These are phyloP conservation scores for Schizophyllum amplum DNA, from an alignment of 1,284 basidiomycete genomes.

Conservation along the genomic window DNA sequence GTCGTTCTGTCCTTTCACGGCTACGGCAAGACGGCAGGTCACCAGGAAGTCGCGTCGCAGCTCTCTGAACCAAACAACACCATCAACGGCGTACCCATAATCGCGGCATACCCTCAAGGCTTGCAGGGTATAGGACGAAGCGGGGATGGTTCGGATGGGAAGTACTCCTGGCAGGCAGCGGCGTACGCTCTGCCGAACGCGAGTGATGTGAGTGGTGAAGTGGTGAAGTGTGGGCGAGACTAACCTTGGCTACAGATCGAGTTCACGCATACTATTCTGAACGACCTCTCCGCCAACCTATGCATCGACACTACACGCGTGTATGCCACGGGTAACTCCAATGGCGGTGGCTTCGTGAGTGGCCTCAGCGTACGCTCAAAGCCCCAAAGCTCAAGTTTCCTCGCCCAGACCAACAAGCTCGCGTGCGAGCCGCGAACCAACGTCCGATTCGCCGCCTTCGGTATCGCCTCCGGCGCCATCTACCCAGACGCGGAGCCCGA, in stretches of 20 bases:
- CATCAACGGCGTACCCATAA: constrained; percentile 11
- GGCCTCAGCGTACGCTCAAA: neutral
- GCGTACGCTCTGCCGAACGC: constrained; percentile 14
- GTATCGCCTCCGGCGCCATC: constrained; percentile 14
- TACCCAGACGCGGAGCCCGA: constrained; percentile 11
- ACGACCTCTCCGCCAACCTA: constrained; percentile 11
- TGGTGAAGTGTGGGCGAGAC: neutral
- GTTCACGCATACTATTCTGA: constrained; percentile 12
- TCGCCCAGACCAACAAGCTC: constrained; percentile 14
- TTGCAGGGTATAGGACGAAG: constrained; percentile 13
- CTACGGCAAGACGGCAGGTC: constrained; percentile 5
- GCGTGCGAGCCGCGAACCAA: constrained; percentile 15
- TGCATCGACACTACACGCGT: constrained; percentile 15
- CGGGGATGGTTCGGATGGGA: constrained; percentile 6
- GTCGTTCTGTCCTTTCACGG: constrained; percentile 15
- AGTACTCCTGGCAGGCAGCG: constrained; percentile 14
- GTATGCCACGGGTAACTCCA: constrained; percentile 16
- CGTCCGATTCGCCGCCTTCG: constrained; percentile 14
- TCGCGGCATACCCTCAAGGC: constrained; percentile 14
- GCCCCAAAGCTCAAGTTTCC: constrained; percentile 5
- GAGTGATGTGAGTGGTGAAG: constrained; percentile 10
- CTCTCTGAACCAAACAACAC: constrained; percentile 9
- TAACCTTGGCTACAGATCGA: constrained; percentile 8
- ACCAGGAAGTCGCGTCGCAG: constrained; percentile 12
- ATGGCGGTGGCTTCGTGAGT: constrained; percentile 4